These are phyloP conservation scores for Limonium bicolor DNA, from an alignment of 148 eudicot genomes.

Conservation along the genomic window DNA sequence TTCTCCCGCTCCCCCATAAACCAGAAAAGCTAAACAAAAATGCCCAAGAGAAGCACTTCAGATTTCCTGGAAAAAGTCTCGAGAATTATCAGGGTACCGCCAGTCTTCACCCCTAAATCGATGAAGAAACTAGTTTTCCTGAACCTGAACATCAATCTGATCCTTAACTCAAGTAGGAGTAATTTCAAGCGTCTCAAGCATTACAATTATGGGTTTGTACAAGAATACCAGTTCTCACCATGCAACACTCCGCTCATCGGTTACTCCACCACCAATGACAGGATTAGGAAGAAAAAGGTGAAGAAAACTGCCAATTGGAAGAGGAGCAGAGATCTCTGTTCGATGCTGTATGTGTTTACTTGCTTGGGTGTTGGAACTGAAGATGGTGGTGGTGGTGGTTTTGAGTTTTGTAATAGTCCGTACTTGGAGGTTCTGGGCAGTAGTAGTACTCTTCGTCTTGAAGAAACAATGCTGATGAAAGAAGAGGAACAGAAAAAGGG, in stretches of 20 bases:
- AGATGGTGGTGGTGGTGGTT: not conserved
- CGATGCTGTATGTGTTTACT: conserved; percentile 6
- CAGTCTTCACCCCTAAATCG: conserved; percentile 19
- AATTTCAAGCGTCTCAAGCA: conserved; percentile 14
- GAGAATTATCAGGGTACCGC: conserved; percentile 10
- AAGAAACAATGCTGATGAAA: not conserved
- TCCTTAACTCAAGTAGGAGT: conserved; percentile 14
- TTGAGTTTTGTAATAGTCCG: too few species aligned
- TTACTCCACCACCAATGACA: not conserved
- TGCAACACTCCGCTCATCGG: conserved; percentile 23
- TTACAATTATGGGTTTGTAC: conserved; percentile 17
- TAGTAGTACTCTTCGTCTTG: not conserved
- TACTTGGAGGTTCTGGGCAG: not conserved
- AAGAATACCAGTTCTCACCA: conserved; percentile 29
- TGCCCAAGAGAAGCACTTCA: conserved; percentile 17
- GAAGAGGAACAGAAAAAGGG: conserved; percentile 9
- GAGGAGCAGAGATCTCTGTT: conserved; percentile 6
- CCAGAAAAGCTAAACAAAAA: conserved; percentile 1
- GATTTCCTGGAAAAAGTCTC: conserved; percentile 17
- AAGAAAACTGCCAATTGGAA: conserved; percentile 1
- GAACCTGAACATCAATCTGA: conserved; percentile 13
- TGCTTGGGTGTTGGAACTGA: conserved; percentile 14
- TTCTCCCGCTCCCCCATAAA: not conserved
- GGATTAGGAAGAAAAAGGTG: not conserved
- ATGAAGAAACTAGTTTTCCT: conserved; percentile 11